A percentile compares a stretch with the other conserved stretches of the same genome.
phyloP scores from a whole-genome alignment of 441 rosid genomes.

The Erodium moschatum region DNA sequence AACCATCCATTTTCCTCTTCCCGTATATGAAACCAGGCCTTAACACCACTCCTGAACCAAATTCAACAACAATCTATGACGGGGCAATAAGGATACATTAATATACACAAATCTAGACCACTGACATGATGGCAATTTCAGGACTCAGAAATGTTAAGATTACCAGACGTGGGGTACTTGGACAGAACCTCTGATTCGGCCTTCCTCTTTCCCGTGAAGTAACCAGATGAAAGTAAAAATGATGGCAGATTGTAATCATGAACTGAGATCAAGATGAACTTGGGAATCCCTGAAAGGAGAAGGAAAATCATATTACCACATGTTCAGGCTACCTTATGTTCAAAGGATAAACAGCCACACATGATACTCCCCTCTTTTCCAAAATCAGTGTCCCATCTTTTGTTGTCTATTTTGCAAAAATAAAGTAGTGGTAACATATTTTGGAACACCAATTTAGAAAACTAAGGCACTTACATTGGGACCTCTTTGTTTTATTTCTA shows the following conservation, averaged over 20 bases:
- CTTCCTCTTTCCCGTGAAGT: slow-evolving; percentile 78
- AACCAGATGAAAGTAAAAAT: slow-evolving; percentile 61
- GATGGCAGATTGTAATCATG: slow-evolving; percentile 87
- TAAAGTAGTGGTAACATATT: background rate
- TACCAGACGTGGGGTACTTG: slow-evolving; percentile 76
- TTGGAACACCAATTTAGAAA: background rate
- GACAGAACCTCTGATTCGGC: slow-evolving; percentile 83
- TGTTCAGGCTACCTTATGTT: background rate
- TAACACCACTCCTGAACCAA: slow-evolving; percentile 57
- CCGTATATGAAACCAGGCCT: slow-evolving; percentile 86
- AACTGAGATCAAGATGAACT: slow-evolving; percentile 69
- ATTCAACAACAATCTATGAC: slow-evolving; percentile 10
- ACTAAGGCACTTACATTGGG: background rate
- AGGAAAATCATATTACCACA: slow-evolving; percentile 6
- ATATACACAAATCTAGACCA: too few relatives aligned
- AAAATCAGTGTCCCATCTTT: too few relatives aligned
- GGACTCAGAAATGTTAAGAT: background rate
- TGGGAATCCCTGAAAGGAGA: slow-evolving; percentile 55
- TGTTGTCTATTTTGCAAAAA: too few relatives aligned
- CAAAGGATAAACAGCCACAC: background rate
- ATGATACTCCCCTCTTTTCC: too few relatives aligned
- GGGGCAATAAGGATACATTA: background rate
- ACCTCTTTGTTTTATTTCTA: background rate
- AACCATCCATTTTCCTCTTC: slow-evolving; percentile 51
- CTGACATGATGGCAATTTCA: background rate